Evolutionary conservation across 2,329 filamentous ascomycete species (phyloP).

Genomic region (Paraphoma sp.): DNA sequence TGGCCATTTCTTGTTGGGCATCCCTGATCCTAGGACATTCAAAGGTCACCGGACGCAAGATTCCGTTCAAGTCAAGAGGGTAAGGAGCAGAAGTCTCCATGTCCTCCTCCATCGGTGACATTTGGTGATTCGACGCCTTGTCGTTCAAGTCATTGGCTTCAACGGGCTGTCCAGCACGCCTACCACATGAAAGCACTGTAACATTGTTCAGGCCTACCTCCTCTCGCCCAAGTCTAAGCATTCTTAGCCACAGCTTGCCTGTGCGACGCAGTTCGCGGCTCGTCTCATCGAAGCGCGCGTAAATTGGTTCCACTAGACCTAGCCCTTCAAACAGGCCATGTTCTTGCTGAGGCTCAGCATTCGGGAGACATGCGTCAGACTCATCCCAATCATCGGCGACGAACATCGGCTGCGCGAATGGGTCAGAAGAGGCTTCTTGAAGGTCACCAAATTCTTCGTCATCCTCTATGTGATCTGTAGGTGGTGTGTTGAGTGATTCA

Average conservation of each 20-base stretch:
- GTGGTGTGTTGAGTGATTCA: background rate
- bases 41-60: background rate
- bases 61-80: background rate
- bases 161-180: background rate
- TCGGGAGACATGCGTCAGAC: background rate
- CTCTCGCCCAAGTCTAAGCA: background rate
- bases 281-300: slow-evolving; percentile 1
- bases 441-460: slow-evolving; percentile 17
- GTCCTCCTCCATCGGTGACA: too few relatives aligned
- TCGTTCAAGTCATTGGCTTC: background rate
- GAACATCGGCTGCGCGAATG: slow-evolving; percentile 6
- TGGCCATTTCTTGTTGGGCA: background rate
- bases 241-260: slow-evolving; percentile 6
- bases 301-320: slow-evolving; percentile 2
- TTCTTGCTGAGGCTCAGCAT: background rate
- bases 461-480: background rate
- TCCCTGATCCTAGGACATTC: background rate
- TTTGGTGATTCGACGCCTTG: too few relatives aligned
- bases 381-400: background rate
- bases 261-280: slow-evolving; percentile 9
- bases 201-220: background rate
- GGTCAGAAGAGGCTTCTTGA: slow-evolving; percentile 3
- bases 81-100: background rate
- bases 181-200: background rate
- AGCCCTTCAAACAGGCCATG: background rate